Percentiles rank a stretch among this genome's conserved stretches.
phyloP scores from a whole-genome alignment of 306 rosid species.

The Pterocarpus macrocarpus region DNA sequence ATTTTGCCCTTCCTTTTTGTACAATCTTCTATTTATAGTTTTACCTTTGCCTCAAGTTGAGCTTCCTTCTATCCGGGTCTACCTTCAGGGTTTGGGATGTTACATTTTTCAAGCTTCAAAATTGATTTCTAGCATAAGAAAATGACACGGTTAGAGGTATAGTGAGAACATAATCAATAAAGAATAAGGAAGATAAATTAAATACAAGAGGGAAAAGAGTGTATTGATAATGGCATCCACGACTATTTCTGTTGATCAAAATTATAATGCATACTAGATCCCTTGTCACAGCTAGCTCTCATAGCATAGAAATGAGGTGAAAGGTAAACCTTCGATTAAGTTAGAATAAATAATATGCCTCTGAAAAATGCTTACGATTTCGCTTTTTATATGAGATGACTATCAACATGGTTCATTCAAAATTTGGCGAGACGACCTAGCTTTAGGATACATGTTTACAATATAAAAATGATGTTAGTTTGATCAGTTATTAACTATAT shows the following conservation, averaged over 20 bases:
- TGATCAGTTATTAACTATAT: background rate
- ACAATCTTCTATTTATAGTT: too few relatives aligned
- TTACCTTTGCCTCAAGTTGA: too few relatives aligned
- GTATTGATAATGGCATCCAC: background rate
- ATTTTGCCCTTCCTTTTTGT: too few relatives aligned
- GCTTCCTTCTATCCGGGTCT: too few relatives aligned
- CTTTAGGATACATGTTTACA: background rate
- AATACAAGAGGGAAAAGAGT: background rate
- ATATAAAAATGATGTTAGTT: background rate
- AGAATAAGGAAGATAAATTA: background rate
- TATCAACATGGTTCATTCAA: background rate
- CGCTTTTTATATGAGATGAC: background rate
- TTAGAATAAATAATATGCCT: background rate
- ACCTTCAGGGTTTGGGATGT: too few relatives aligned
- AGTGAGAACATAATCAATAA: background rate
- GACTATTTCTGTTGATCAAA: background rate
- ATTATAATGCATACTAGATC: background rate
- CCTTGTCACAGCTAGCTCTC: background rate
- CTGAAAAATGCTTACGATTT: background rate
- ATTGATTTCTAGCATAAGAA: background rate
- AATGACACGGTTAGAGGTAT: background rate
- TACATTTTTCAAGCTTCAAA: background rate
- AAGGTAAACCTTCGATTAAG: constrained; percentile 7
- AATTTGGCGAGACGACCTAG: background rate
- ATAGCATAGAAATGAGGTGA: background rate